Evolutionary conservation across 371 early-diverging fungal genomes (phyloP).

Genomic region (Mortierella sp.): DNA sequence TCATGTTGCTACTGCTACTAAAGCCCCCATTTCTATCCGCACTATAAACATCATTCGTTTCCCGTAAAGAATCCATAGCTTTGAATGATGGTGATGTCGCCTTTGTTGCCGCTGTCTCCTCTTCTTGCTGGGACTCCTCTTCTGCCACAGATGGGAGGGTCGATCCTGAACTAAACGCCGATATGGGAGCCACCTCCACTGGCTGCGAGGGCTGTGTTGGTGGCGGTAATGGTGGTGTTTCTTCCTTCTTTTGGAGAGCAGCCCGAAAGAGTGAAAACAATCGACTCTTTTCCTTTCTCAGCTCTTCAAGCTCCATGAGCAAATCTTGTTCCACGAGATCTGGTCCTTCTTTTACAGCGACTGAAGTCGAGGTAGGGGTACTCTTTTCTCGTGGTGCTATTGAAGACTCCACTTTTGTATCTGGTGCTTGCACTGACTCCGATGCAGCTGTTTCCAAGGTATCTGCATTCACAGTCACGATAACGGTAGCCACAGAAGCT

Average conservation of each 20-base stretch:
- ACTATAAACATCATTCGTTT: not conserved
- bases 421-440: not conserved
- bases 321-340: constrained; percentile 38
- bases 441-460: not conserved
- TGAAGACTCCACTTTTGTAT: not conserved
- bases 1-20: not conserved
- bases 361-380: not conserved
- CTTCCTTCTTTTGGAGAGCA: constrained; percentile 24
- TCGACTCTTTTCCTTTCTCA: constrained; percentile 50
- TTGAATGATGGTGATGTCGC: not conserved
- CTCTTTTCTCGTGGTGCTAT: not conserved
- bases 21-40: not conserved
- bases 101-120: not conserved
- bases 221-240: constrained; percentile 3
- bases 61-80: not conserved
- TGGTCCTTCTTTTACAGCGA: not conserved
- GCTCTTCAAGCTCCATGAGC: constrained; percentile 33
- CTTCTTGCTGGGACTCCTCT: not conserved
- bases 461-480: not conserved
- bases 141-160: not conserved
- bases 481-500: not conserved
- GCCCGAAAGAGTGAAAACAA: constrained; percentile 44
- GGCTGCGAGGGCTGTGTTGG: not conserved
- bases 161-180: not conserved
- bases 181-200: not conserved